A percentile compares a stretch with the other conserved stretches of the same genome.
Evolutionary conservation across 2,329 filamentous ascomycete species (phyloP).

Genomic region (Myriosclerotinia duriaeana): DNA sequence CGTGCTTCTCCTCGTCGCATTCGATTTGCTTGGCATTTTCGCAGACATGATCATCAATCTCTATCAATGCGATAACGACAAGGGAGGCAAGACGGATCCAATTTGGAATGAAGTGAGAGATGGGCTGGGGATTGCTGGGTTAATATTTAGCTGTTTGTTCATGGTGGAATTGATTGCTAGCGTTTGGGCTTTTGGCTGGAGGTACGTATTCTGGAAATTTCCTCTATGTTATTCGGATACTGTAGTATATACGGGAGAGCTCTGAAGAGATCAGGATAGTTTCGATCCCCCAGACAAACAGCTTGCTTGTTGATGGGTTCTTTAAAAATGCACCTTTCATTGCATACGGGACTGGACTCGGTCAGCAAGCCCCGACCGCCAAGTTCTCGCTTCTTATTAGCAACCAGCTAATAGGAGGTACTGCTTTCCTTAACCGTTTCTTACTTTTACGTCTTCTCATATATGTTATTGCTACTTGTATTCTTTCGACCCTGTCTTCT

Average conservation of each 20-base stretch:
- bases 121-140: constrained; percentile 51
- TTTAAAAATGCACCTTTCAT: not conserved
- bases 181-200: constrained; percentile 60
- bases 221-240: not conserved
- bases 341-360: not conserved
- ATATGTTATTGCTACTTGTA: not conserved
- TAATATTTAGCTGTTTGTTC: constrained; percentile 64
- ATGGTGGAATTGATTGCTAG: constrained; percentile 59
- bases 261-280: not conserved
- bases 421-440: not conserved
- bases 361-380: too few relatives aligned
- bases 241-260: not conserved
- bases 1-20: constrained; percentile 49
- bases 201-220: constrained; percentile 43
- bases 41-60: constrained; percentile 52
- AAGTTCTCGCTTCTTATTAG: not conserved
- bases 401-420: too few relatives aligned
- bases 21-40: constrained; percentile 54
- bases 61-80: constrained; percentile 47
- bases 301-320: not conserved
- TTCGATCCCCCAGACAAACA: not conserved
- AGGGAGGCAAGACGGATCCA: constrained; percentile 27
- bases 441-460: not conserved
- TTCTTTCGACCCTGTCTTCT: not conserved
- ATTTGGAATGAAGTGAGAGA: constrained; percentile 43